Base-by-base conservation (phyloP, 2,329 filamentous ascomycete species). In the Diplodia seriata region DNA sequence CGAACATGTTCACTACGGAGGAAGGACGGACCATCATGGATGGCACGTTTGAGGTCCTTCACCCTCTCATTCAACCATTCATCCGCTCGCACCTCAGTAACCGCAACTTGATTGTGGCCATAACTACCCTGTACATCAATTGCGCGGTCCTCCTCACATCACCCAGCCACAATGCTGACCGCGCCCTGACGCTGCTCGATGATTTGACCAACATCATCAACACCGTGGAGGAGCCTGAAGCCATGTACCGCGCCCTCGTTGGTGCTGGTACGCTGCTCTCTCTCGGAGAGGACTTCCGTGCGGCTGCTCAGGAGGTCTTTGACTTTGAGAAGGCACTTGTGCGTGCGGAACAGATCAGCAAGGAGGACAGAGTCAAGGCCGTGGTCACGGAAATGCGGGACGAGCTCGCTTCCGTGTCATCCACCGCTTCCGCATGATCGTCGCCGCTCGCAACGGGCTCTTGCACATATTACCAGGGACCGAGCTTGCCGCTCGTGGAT, bases 121-220 rank as follows among this genome's bases (percentile, higher is more conserved):
- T 92, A 20, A 89, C 92, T 0, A 97, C 95, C 0, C 84, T 92
- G 0, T 89, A 91, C 69, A 90, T 98, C 76, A 98, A 99, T 79
- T 91, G 91, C 71, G 85, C 93, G 0, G 92, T 97, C 1, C 85
- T 94, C 12, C 85, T 92, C 5, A 86, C 85, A 61, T 79, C 71
- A 71, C 81, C 79, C 51, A 84, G 85, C 8, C 77, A 81, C 47
- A 82, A 83, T 78, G 75, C 83, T 61, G 76, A 84, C 78, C 76
- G 79, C 70, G 81, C 81, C 49, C 74, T 87, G 72, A 81, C 83
- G 11, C 80, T 93, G 4, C 76, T 92, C 2, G 84, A 87, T 36
- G 84, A 90, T 5, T 78, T 94, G 0, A 85, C 85, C 1, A 83
- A 84, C 67, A 85, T 94, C 0, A 79, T 97, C 1, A 80, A 83